Evolutionary conservation across 1,284 basidiomycete genomes (phyloP).

Genomic region (Malassezia cuniculi): DNA sequence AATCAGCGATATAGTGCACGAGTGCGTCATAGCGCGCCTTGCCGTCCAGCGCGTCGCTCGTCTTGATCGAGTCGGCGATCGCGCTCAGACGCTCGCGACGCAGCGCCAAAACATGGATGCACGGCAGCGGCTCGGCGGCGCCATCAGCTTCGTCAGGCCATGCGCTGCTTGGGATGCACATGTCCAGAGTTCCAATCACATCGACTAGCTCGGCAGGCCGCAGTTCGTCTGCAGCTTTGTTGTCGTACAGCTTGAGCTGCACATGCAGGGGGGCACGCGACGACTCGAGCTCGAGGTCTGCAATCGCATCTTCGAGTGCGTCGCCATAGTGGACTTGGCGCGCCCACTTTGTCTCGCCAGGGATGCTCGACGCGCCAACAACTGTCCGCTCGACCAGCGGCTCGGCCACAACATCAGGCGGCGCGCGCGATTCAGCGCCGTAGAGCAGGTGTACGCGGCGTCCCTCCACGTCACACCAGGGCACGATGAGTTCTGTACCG

Average conservation of each 20-base stretch:
- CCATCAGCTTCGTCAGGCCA: conserved; percentile 7
- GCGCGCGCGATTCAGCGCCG: conserved; percentile 1
- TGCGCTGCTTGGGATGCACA: neutral
- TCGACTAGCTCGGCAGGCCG: conserved; percentile 36
- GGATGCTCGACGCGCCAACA: conserved; percentile 2
- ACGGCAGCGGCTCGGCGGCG: conserved; percentile 14
- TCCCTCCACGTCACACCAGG: too few relatives aligned
- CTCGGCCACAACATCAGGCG: too few relatives aligned
- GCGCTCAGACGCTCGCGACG: neutral
- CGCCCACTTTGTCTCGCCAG: conserved; percentile 8
- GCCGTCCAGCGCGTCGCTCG: neutral
- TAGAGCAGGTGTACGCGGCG: too few relatives aligned
- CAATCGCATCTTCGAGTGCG: neutral
- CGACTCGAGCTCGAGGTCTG: neutral
- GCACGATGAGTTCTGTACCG: too few relatives aligned
- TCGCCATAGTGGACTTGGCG: neutral
- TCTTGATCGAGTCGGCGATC: conserved; percentile 17
- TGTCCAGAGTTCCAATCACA: conserved; percentile 32
- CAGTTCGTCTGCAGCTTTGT: conserved; percentile 28
- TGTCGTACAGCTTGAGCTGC: conserved; percentile 24
- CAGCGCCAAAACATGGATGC: conserved; percentile 23
- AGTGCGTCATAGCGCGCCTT: conserved; percentile 4
- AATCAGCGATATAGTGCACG: conserved; percentile 21
- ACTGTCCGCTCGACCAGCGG: conserved; percentile 7
- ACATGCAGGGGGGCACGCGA: neutral